Evolutionary conservation across 169 alveolate species (phyloP), one percentile per base, ranked within the genome.

Genomic region (Miamiensis avidus): DNA sequence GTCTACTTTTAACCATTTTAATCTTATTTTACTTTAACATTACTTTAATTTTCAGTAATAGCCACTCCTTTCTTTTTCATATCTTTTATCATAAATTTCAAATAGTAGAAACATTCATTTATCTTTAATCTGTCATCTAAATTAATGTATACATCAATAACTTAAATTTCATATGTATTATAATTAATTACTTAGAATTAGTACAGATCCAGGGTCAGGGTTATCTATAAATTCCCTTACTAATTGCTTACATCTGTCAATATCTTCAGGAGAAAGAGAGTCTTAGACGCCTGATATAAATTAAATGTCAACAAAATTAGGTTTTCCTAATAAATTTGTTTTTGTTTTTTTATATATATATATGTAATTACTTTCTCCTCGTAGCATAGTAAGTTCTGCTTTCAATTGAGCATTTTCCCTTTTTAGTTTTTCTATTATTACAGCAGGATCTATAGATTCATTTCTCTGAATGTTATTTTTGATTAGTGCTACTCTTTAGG

Each of bases 381-480:
- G 92, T 0, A 94, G 85, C 92, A 95, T 82, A 28, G 95, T 91
- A 65, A 96, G 87, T 85, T 96, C 98, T 1, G 97, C 97, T 84
- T 94, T 95, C 69, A 96, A 93, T 86, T 94, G 96, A 6, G 92
- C 94, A 74, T 95, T 94, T 91, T 97, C 98, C 75, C 93, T 90
- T 84, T 95, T 97, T 78, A 97, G 95, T 78, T 96, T 92, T 74
- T 94, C 92, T 0, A 97, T 97, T 72, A 97, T 86, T 27, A 95
- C 91, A 20, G 91, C 94, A 25, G 99, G 98, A 73, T 97, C 98
- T 27, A 93, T 96, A 75, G 93, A 94, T 78, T 97, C 99, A 93
- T 97, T 97, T 33, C 95, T 95, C 31, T 85, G 86, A 0, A 97
- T 98, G 34, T 86, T 86, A 78, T 97, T 97, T 83, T 95, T 92